These are phyloP conservation scores for Saussurea involucrata DNA, from an alignment of 129 eudicot genomes.

Conservation along the genomic window DNA sequence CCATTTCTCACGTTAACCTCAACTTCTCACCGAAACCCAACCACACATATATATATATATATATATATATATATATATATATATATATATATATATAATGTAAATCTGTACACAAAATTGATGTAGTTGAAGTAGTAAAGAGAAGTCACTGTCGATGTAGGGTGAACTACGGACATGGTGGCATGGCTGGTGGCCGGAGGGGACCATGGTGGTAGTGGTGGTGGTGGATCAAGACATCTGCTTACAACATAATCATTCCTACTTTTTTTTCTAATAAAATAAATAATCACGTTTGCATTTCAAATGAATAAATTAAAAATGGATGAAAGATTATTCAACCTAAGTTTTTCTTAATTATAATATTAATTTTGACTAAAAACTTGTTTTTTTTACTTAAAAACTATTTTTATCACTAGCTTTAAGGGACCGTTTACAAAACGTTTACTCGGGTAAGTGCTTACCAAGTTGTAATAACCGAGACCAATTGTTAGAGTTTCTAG, in stretches of 20 bases:
- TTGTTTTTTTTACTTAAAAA: too few relatives aligned
- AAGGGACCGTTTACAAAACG: too few relatives aligned
- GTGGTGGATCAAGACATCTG: constrained; percentile 12
- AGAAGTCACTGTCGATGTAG: constrained; percentile 23
- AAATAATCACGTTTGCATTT: neutral
- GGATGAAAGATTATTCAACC: too few relatives aligned
- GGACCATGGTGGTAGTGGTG: constrained; percentile 19
- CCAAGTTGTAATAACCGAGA: too few relatives aligned
- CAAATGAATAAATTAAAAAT: neutral
- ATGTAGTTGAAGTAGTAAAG: constrained; percentile 11
- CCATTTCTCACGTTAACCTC: too few relatives aligned
- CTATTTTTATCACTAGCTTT: too few relatives aligned
- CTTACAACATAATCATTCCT: neutral
- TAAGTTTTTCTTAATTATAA: too few relatives aligned
- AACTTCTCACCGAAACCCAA: too few relatives aligned
- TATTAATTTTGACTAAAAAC: neutral
- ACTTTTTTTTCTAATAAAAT: neutral
- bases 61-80: too few relatives aligned
- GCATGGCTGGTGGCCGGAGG: constrained; percentile 29
- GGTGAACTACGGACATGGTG: constrained; percentile 22
- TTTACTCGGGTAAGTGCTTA: too few relatives aligned
- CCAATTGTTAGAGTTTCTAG: too few relatives aligned
- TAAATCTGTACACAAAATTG: neutral
- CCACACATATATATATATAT: too few relatives aligned
- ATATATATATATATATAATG: neutral